These are phyloP conservation scores for Macrophomina pseudophaseolina DNA, from an alignment of 2,329 filamentous ascomycete genomes.

Conservation along the genomic window DNA sequence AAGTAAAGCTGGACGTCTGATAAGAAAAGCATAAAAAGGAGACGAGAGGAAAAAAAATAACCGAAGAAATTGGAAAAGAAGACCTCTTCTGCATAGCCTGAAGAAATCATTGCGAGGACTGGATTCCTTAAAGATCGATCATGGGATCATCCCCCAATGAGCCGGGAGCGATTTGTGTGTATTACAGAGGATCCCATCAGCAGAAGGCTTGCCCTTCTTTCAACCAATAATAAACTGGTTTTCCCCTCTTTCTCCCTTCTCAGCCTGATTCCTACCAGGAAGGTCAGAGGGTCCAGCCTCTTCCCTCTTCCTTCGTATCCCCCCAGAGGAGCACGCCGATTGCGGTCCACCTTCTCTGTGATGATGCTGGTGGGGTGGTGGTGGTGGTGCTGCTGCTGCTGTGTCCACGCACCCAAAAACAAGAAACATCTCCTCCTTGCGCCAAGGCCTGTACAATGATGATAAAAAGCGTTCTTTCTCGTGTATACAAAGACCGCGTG, in stretches of 20 bases:
- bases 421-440: neutral
- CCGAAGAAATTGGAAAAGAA: too few relatives aligned
- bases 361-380: too few relatives aligned
- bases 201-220: neutral
- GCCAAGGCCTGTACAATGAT: constrained; percentile 17
- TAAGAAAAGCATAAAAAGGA: neutral
- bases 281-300: constrained; percentile 17
- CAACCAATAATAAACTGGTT: neutral
- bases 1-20: too few relatives aligned
- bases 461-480: constrained; percentile 11
- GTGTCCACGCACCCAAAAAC: neutral
- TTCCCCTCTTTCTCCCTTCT: neutral
- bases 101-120: constrained; percentile 5
- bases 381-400: too few relatives aligned
- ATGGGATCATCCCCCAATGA: neutral
- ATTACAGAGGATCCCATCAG: neutral
- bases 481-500: neutral
- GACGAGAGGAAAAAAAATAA: neutral
- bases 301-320: neutral
- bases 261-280: neutral
- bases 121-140: constrained; percentile 9
- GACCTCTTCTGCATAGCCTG: too few relatives aligned
- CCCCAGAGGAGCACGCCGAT: neutral
- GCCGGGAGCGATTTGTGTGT: constrained; percentile 1
- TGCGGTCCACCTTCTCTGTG: too few relatives aligned